Conservation (phyloP, 2,329 filamentous ascomycete genomes). For the Albifimbria verrucaria region DNA sequence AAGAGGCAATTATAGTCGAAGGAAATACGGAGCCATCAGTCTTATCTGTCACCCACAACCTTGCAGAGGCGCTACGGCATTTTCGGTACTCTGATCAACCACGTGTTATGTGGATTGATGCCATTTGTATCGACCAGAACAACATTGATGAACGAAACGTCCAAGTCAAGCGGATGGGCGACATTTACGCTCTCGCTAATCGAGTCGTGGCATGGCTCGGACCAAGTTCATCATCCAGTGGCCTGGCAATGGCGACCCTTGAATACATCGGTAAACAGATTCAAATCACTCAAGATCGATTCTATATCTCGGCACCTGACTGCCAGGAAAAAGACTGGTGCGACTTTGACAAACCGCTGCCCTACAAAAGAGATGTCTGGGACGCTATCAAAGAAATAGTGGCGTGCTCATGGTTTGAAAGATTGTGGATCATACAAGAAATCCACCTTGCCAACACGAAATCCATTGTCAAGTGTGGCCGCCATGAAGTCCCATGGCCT, state of each 20-base stretch:
- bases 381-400: not conserved
- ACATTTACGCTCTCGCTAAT: not conserved
- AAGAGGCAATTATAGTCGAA: not conserved
- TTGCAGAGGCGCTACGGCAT: not conserved
- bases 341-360: not conserved
- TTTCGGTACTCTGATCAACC: not conserved
- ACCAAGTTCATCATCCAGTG: not conserved
- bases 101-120: not conserved
- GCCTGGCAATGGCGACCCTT: not conserved
- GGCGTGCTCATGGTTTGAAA: not conserved
- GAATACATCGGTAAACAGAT: not conserved
- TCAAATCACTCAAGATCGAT: not conserved
- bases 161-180: not conserved
- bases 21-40: not conserved
- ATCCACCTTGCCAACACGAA: not conserved
- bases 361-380: not conserved
- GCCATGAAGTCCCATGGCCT: not conserved
- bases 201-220: not conserved
- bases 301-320: not conserved
- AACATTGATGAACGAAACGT: not conserved
- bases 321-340: not conserved
- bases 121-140: not conserved
- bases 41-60: not conserved
- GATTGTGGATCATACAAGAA: not conserved
- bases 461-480: not conserved